phyloP scores from a whole-genome alignment of 176 grass and related monocot species.

The Areca catechu region DNA sequence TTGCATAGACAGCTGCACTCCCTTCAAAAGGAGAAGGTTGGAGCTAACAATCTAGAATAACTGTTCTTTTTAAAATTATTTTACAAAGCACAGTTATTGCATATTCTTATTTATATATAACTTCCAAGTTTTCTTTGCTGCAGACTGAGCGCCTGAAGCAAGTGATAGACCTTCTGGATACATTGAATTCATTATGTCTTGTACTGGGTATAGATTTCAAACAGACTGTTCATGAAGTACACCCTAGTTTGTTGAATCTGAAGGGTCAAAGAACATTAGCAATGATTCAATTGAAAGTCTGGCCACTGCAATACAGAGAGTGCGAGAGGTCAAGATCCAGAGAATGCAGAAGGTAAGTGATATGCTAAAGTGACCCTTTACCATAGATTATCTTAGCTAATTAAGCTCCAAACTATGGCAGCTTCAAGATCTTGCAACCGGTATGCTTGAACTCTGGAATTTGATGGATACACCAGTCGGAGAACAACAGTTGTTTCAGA shows the following conservation, averaged over 20 bases:
- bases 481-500: constrained; percentile 85
- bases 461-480: constrained; percentile 83
- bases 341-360: constrained; percentile 16
- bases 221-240: constrained; percentile 5
- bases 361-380: no score
- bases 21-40: constrained; percentile 76
- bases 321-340: constrained; percentile 11
- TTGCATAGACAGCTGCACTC: constrained; percentile 39
- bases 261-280: not conserved
- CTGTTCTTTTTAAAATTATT: no score
- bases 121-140: not conserved
- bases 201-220: constrained; percentile 11
- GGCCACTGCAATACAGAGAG: constrained; percentile 1
- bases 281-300: constrained; percentile 3
- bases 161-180: constrained; percentile 5
- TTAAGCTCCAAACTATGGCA: constrained; percentile 6
- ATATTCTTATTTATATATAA: not conserved
- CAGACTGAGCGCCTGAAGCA: constrained; percentile 15
- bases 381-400: no score
- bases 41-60: constrained; percentile 1
- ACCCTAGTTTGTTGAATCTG: constrained; percentile 5
- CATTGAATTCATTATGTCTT: constrained; percentile 10
- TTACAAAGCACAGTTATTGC: no score
- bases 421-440: constrained; percentile 83
- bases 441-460: constrained; percentile 84